A percentile compares a stretch with the other conserved stretches of the same genome.
Evolutionary conservation across 2,329 filamentous ascomycete genomes (phyloP).

Genomic region (Emergomyces pasteurianus): DNA sequence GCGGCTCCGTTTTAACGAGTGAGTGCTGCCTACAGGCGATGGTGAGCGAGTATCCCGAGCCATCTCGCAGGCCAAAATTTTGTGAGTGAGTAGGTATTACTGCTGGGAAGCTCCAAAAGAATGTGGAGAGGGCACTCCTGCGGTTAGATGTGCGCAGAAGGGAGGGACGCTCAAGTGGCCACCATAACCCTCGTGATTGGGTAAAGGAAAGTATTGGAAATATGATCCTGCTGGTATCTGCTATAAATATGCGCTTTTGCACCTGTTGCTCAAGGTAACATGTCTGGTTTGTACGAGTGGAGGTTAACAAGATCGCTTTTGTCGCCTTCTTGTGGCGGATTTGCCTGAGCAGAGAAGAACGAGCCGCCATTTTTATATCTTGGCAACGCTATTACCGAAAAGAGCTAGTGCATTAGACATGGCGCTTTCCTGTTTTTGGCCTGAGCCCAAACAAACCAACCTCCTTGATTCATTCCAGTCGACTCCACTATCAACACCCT

Average conservation of each 20-base stretch:
- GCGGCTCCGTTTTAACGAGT: slow-evolving; percentile 53
- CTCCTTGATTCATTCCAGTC: slow-evolving; percentile 1
- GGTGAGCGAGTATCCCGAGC: slow-evolving; percentile 66
- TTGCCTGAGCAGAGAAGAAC: too few relatives aligned
- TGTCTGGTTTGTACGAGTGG: not conserved
- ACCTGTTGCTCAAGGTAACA: not conserved
- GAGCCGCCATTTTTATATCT: not conserved
- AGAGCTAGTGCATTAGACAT: too few relatives aligned
- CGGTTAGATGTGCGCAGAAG: slow-evolving; percentile 1
- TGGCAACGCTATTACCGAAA: slow-evolving; percentile 15
- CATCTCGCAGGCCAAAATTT: slow-evolving; percentile 45
- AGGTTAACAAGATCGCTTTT: not conserved
- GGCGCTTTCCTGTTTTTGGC: slow-evolving; percentile 6
- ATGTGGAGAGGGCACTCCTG: not conserved
- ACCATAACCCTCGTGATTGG: not conserved
- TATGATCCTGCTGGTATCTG: not conserved
- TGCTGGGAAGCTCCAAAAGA: slow-evolving; percentile 9
- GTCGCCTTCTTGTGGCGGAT: not conserved
- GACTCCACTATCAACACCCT: not conserved
- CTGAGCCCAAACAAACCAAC: slow-evolving; percentile 6
- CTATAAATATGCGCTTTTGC: not conserved
- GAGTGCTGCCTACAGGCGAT: slow-evolving; percentile 82
- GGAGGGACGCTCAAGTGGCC: not conserved
- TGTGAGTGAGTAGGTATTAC: slow-evolving; percentile 36
- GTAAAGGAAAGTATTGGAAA: not conserved